A percentile compares a stretch with the other conserved stretches of the same genome.
phyloP scores from a whole-genome alignment of 371 early-diverging fungal genomes.

The Syncephalastrum sp. region DNA sequence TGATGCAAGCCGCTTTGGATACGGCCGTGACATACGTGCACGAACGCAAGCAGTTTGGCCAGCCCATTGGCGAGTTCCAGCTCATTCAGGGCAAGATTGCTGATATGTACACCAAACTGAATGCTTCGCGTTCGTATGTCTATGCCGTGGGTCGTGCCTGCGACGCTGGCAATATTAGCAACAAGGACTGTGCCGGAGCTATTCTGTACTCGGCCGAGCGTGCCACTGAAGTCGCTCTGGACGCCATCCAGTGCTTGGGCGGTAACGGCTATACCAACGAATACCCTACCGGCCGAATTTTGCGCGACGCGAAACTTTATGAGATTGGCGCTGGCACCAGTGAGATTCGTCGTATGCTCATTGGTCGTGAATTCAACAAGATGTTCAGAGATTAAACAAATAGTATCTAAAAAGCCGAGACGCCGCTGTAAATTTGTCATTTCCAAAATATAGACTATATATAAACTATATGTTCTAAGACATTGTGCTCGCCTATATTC shows the following conservation, averaged over 20 bases:
- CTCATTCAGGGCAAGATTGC: constrained; percentile 94
- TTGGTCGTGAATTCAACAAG: constrained; percentile 80
- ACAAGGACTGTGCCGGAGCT: constrained; percentile 95
- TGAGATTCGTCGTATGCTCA: constrained; percentile 97
- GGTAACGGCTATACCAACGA: constrained; percentile 98
- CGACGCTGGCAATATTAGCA: constrained; percentile 77
- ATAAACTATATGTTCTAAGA: too few relatives aligned
- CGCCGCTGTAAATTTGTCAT: not conserved
- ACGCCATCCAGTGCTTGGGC: constrained; percentile 94
- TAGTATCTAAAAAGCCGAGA: not conserved
- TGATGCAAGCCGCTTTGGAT: constrained; percentile 93
- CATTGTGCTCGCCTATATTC: too few relatives aligned
- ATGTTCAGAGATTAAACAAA: constrained; percentile 27
- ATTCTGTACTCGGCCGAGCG: constrained; percentile 95
- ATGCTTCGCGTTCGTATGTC: constrained; percentile 88
- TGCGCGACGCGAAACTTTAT: constrained; percentile 96
- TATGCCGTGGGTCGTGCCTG: constrained; percentile 91
- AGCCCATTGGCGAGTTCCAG: constrained; percentile 90
- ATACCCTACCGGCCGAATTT: constrained; percentile 88
- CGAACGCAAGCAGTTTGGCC: constrained; percentile 87
- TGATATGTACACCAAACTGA: constrained; percentile 96
- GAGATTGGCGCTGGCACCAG: constrained; percentile 98
- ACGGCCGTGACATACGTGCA: constrained; percentile 85
- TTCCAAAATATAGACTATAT: too few relatives aligned
- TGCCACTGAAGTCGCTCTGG: constrained; percentile 93